phyloP scores from a whole-genome alignment of 2,329 filamentous ascomycete genomes.

The Fusarium hainanense region DNA sequence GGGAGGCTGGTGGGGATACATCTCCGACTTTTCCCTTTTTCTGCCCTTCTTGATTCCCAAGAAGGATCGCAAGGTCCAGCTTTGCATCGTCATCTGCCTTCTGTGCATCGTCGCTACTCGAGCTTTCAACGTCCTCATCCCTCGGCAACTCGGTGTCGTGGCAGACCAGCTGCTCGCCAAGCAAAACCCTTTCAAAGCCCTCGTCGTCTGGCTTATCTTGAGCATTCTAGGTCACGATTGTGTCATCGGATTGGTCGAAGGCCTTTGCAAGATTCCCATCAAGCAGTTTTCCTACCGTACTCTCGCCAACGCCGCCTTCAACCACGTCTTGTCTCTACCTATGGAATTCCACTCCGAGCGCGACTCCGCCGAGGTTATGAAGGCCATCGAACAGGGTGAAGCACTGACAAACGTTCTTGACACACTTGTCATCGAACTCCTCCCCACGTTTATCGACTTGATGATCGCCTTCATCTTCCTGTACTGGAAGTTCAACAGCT shows the following conservation, averaged over 20 bases:
- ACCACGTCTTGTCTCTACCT: slow-evolving; percentile 74
- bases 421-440: slow-evolving; percentile 67
- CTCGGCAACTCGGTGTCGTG: slow-evolving; percentile 49
- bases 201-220: slow-evolving; percentile 37
- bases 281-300: slow-evolving; percentile 60
- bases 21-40: slow-evolving; percentile 48
- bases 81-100: slow-evolving; percentile 43
- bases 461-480: slow-evolving; percentile 70
- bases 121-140: slow-evolving; percentile 48
- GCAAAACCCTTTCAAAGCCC: slow-evolving; percentile 31
- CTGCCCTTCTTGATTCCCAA: slow-evolving; percentile 48
- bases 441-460: slow-evolving; percentile 72
- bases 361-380: slow-evolving; percentile 71
- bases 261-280: slow-evolving; percentile 50
- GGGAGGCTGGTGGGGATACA: slow-evolving; percentile 49
- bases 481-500: slow-evolving; percentile 70
- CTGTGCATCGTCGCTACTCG: slow-evolving; percentile 41
- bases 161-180: slow-evolving; percentile 46
- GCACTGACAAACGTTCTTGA: slow-evolving; percentile 70
- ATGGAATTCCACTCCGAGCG: slow-evolving; percentile 78
- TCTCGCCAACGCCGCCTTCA: slow-evolving; percentile 70
- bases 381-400: slow-evolving; percentile 71
- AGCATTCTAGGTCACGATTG: slow-evolving; percentile 20
- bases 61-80: slow-evolving; percentile 48
- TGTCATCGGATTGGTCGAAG: slow-evolving; percentile 30